Evolutionary conservation across 1,284 basidiomycete genomes (phyloP).

Genomic region (Wolfiporia cocos): DNA sequence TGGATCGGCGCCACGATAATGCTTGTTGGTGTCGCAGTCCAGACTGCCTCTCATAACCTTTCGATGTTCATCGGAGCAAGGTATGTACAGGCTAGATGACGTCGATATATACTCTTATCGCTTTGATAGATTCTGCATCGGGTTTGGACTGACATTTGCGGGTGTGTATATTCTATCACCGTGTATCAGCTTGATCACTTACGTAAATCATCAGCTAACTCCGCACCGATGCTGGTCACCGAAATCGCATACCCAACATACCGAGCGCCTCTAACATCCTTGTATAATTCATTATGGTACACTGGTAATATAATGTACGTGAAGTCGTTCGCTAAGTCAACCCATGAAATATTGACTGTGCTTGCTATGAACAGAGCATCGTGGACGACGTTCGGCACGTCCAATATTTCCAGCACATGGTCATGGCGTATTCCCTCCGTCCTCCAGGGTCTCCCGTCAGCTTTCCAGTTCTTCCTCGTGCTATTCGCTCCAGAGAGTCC

Average conservation of each 20-base stretch:
- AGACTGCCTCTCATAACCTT: constrained; percentile 65
- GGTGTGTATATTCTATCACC: constrained; percentile 23
- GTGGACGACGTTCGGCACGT: constrained; percentile 73
- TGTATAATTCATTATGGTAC: constrained; percentile 81
- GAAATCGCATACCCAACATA: constrained; percentile 76
- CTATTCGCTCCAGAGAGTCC: constrained; percentile 67
- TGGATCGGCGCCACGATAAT: constrained; percentile 61
- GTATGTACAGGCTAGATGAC: constrained; percentile 24
- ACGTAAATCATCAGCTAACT: constrained; percentile 36
- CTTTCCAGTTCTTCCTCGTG: constrained; percentile 55
- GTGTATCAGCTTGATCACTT: neutral
- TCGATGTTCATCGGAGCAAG: constrained; percentile 80
- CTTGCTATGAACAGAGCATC: constrained; percentile 43
- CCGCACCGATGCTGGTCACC: constrained; percentile 70
- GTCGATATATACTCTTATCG: neutral
- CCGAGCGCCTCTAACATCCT: constrained; percentile 64
- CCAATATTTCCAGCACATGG: constrained; percentile 60
- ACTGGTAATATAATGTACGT: constrained; percentile 66
- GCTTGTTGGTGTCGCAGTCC: constrained; percentile 60
- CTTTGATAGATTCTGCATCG: constrained; percentile 57
- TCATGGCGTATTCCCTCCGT: constrained; percentile 71
- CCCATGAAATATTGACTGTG: too few relatives aligned
- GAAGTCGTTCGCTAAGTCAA: too few relatives aligned
- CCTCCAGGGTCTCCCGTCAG: constrained; percentile 57
- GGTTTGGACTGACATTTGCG: constrained; percentile 74